Evolutionary conservation across 805 yeast species (phyloP), one percentile per base, ranked within the genome.

Genomic region (Pichia thaimueangensis): DNA sequence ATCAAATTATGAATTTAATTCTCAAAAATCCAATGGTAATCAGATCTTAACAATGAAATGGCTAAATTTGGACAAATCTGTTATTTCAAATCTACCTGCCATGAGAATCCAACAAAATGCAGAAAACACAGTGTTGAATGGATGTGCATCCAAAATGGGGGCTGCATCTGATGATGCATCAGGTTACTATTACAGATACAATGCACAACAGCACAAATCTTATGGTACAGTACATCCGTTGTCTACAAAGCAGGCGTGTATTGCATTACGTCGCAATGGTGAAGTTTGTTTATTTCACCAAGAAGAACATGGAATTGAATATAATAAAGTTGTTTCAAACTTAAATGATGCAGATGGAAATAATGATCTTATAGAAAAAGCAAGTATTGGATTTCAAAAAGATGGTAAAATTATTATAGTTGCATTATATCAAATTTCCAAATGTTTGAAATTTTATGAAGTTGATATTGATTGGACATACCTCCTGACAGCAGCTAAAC

Each of bases 51-150:
- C 80, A 0, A 72, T 82, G 57, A 74, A 74, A 51, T 87, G 95
- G 95, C 68, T 87, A 22, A 77, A 76, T 34, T 64, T 75, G n/a
- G 86, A 83, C 38, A 86, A 86, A 50, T 76, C 81, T 1, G 74
- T 77, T 34, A 69, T 80, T 15, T 63, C 75, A 13, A 76, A 73
- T 45, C 67, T 73, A n/a, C 84, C 85, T 0, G 86, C 87, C 0
- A 58, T 65, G 3, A 59, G 67, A 45, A 58, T 53, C 3, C 60
- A 57, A 15, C 48, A 57, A 8, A 51, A 55, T 6, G 32, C 46
- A 8, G 57, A 56, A 17, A 48, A 49, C 13, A 57, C 52, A 28
- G 60, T 57, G 8, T 42, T 57, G 7, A 60, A 57, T 40, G 69
- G 69, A 7, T 60, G 64, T 46, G 65, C 68, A 4, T 55, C 67